A percentile compares a stretch with the other conserved stretches of the same genome.
Conservation (phyloP, 495 filamentous ascomycete genomes). For the Penicillium maclennaniae region DNA sequence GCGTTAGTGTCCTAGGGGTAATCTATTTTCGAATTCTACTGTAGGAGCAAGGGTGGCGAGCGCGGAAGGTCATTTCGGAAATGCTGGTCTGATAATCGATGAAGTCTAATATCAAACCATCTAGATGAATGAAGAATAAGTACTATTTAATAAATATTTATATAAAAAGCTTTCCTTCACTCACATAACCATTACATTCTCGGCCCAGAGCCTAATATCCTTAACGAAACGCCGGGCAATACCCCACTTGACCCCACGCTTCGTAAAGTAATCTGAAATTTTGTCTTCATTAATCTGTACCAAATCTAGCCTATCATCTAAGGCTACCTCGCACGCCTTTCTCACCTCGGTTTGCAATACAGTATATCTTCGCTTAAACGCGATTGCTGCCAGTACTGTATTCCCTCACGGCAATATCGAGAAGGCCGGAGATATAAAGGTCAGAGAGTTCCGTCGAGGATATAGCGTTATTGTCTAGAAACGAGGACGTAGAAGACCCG, state of each 20-base stretch:
- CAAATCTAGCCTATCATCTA: constrained; percentile 7
- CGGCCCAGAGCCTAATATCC: constrained; percentile 7
- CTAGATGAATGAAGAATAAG: too few species aligned
- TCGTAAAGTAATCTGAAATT: constrained; percentile 23
- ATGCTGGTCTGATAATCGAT: too few species aligned
- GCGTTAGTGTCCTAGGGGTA: too few species aligned
- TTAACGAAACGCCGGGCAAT: constrained; percentile 20
- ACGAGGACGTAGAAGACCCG: neutral
- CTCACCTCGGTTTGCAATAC: constrained; percentile 11
- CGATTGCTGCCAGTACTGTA: constrained; percentile 7
- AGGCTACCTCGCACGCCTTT: constrained; percentile 10
- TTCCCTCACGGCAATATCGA: constrained; percentile 11
- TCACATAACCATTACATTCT: too few species aligned
- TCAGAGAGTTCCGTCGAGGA: constrained; percentile 1
- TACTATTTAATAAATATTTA: too few species aligned
- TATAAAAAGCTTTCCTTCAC: too few species aligned
- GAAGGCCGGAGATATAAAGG: constrained; percentile 10
- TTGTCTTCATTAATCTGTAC: constrained; percentile 23
- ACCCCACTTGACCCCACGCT: constrained; percentile 22
- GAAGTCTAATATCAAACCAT: too few species aligned
- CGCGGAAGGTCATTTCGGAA: too few species aligned
- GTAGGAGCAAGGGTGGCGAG: too few species aligned
- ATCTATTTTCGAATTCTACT: too few species aligned
- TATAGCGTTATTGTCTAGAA: neutral
- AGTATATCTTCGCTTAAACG: constrained; percentile 2